Evolutionary conservation across 2,329 filamentous ascomycete species (phyloP), one percentile per base, ranked within the genome.

Genomic region (Acrodontium crateriforme): DNA sequence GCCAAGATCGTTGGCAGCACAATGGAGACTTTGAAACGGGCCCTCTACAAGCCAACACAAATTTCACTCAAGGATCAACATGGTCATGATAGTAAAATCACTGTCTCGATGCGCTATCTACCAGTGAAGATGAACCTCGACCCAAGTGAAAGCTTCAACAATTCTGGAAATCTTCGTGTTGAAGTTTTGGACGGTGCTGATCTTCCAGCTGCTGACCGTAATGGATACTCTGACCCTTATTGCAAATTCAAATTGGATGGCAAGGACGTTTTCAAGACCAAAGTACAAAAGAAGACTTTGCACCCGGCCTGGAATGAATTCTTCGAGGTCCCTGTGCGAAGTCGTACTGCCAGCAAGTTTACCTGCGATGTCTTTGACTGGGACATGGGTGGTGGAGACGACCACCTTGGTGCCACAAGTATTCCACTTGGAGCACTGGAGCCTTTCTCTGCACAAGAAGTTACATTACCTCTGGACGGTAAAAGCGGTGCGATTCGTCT

Each of bases 81-180:
- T 22, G 85, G 84, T 28, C 68, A 69, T 33, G 56, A 75, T 15
- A 84, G 73, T 60, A 85, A 74, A 48, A 68, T 98, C 50, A 91
- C 78, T 42, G 79, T 98, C 49, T 91, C 80, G 59, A 69, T 94
- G 47, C 92, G 92, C 56, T 98, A 93, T 52, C 74, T 98, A 14
- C 89, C 89, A 0, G 75, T 95, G 35, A 74, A 81, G 60, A 98
- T 98, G 89, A 65, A 74, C 31, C 77, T 98, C 26, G 84, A 98
- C 47, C 80, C 89, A 0, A 83, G 76, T 45, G 89, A 98, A 58
- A 94, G 84, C 48, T 93, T 98, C 65, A 95, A 94, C 70, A 98
- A 98, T 58, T 92, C 93, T 73, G 89, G 89, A 34, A 85, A 75
- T 33, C 74, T 98, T 13, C 80, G 85, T 12, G 82, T 98, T n/a